These are phyloP conservation scores for Globisporangium ultimum DNA, from an alignment of 352 stramenopile species.

Conservation along the genomic window DNA sequence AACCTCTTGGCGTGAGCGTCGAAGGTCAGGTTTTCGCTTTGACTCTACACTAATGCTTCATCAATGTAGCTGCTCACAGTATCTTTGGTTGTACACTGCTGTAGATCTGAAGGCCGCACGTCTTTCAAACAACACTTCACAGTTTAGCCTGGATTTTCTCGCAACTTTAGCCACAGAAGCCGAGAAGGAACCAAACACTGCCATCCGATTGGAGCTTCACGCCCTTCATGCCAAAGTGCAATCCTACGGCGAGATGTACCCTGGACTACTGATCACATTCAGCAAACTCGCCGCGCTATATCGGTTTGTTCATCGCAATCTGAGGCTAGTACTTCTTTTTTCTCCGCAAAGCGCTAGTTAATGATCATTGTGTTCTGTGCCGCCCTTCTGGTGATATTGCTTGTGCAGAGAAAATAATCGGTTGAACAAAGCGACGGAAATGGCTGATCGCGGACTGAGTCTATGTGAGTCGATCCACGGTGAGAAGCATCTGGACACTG, in stretches of 20 bases:
- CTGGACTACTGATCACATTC: conserved; percentile 31
- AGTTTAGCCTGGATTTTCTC: not conserved
- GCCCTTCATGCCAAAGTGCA: conserved; percentile 48
- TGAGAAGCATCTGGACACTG: conserved; percentile 29
- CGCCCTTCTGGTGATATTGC: not conserved
- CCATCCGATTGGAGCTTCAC: conserved; percentile 45
- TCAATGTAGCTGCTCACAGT: not conserved
- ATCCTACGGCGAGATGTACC: conserved; percentile 26
- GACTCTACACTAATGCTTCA: not conserved
- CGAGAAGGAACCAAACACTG: conserved; percentile 25
- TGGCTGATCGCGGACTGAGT: conserved; percentile 35
- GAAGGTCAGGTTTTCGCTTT: conserved; percentile 25
- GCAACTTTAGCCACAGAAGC: conserved; percentile 1
- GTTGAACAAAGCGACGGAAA: conserved; percentile 25
- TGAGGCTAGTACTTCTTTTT: not conserved
- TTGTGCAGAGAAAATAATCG: conserved; percentile 18
- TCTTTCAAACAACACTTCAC: conserved; percentile 10
- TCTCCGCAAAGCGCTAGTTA: not conserved
- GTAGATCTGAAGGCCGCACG: conserved; percentile 26
- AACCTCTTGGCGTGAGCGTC: conserved; percentile 29
- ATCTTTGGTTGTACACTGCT: not conserved
- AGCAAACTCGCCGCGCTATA: conserved; percentile 43
- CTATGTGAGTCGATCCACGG: conserved; percentile 38
- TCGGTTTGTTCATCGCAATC: conserved; percentile 8
- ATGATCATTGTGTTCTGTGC: not conserved